These are phyloP conservation scores for Turnera subulata DNA, from an alignment of 345 rosid genomes.

Conservation along the genomic window DNA sequence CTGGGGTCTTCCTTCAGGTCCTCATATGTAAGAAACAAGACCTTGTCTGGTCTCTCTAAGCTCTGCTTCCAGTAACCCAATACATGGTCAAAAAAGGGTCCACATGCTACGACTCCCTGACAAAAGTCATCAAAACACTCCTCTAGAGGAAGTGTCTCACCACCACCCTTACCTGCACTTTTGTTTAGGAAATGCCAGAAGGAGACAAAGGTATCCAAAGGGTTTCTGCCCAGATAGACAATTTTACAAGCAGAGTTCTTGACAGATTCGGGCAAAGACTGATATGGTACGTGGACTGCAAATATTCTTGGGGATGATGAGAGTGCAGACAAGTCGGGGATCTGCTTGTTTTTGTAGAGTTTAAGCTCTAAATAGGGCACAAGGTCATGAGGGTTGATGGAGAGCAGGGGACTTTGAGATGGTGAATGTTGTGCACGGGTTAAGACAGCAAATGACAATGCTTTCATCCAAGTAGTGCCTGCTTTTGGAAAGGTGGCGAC, in stretches of 20 bases:
- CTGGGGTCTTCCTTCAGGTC: slow-evolving; percentile 38
- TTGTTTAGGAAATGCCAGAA: too few species aligned
- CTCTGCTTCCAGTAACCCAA: too few species aligned
- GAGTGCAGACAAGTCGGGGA: slow-evolving; percentile 37
- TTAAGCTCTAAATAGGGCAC: slow-evolving; percentile 56
- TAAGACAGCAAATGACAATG: slow-evolving; percentile 40
- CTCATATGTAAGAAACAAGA: too few species aligned
- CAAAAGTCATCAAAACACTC: too few species aligned
- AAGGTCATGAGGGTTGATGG: slow-evolving; percentile 54
- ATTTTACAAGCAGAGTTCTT: slow-evolving; percentile 24
- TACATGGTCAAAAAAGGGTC: too few species aligned
- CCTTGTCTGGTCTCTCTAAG: too few species aligned
- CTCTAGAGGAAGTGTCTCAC: too few species aligned
- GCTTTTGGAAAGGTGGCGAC: slow-evolving; percentile 55
- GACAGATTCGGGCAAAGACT: slow-evolving; percentile 29
- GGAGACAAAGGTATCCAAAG: slow-evolving; percentile 48
- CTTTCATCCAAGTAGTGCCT: slow-evolving; percentile 65
- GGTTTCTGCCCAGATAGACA: slow-evolving; percentile 47
- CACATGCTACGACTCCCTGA: too few species aligned
- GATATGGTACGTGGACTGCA: slow-evolving; percentile 43
- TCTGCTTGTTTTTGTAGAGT: slow-evolving; percentile 36
- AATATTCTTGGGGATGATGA: slow-evolving; percentile 39
- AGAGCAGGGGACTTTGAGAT: slow-evolving; percentile 29
- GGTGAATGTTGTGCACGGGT: too few species aligned
- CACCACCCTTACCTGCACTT: too few species aligned